Conservation (phyloP, 345 rosid species). For the Noccaea bulbosa region DNA sequence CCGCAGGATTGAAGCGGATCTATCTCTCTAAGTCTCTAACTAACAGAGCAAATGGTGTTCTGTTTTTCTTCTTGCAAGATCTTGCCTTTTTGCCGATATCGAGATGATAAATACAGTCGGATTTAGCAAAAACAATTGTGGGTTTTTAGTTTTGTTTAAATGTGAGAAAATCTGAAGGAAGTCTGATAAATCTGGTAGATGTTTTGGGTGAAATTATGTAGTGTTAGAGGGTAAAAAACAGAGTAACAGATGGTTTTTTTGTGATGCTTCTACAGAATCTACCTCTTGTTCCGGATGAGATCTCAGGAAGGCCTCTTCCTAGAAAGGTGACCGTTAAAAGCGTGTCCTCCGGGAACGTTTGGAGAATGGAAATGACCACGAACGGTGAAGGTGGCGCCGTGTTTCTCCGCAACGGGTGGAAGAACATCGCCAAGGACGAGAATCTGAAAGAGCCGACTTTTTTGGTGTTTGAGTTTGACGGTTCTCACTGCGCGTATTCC, state of each 20-base stretch:
- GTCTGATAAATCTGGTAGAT: background rate
- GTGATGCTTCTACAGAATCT: constrained; percentile 6
- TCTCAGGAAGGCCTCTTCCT: background rate
- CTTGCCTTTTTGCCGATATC: too few relatives aligned
- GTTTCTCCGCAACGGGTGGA: constrained; percentile 8
- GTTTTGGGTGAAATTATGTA: too few relatives aligned
- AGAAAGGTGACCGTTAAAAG: background rate
- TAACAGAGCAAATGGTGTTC: too few relatives aligned
- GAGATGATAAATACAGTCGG: too few relatives aligned
- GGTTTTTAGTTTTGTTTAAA: background rate
- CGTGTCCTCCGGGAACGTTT: background rate
- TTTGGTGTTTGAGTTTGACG: constrained; percentile 14
- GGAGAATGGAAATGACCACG: constrained; percentile 16
- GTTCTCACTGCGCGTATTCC: constrained; percentile 1
- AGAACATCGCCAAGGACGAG: constrained; percentile 11
- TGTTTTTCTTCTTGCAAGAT: too few relatives aligned
- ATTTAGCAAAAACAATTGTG: too few relatives aligned
- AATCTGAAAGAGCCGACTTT: background rate
- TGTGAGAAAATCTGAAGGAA: background rate
- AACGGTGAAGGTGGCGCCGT: background rate
- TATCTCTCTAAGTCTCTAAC: too few relatives aligned
- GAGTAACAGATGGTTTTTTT: background rate
- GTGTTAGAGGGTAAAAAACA: too few relatives aligned
- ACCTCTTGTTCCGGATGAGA: constrained; percentile 1
- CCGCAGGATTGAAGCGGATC: too few relatives aligned